A percentile compares a stretch with the other conserved stretches of the same genome.
These are phyloP conservation scores for Calonectria honghensis DNA, from an alignment of 2,329 filamentous ascomycete genomes.

Conservation along the genomic window DNA sequence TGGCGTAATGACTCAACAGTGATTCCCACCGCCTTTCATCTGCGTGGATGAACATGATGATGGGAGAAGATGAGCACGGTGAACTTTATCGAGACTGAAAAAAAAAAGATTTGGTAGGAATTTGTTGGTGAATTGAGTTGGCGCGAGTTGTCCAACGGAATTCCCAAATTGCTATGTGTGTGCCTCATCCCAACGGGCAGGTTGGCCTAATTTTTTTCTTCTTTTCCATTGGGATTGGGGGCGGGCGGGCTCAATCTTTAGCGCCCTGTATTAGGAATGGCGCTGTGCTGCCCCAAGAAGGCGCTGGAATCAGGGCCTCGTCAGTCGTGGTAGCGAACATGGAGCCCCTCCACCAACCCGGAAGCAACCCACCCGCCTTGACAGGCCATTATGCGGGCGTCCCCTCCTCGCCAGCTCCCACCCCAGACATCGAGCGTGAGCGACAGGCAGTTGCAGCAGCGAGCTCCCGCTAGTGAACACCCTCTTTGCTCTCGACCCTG, in stretches of 20 bases:
- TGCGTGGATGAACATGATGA: background rate
- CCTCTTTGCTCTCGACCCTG: slow-evolving; percentile 9
- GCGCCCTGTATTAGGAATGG: slow-evolving; percentile 32
- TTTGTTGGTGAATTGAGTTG: slow-evolving; percentile 23
- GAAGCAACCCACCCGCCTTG: slow-evolving; percentile 33
- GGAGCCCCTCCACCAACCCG: slow-evolving; percentile 36
- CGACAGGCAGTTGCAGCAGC: slow-evolving; percentile 28
- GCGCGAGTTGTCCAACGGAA: slow-evolving; percentile 17
- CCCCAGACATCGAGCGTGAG: slow-evolving; percentile 32
- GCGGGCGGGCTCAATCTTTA: slow-evolving; percentile 25
- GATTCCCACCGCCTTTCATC: slow-evolving; percentile 23
- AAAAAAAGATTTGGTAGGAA: background rate
- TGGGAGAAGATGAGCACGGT: background rate
- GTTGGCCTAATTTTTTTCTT: slow-evolving; percentile 7
- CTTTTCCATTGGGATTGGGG: slow-evolving; percentile 12
- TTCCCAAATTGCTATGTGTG: background rate
- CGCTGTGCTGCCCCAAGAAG: slow-evolving; percentile 10
- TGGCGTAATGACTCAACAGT: slow-evolving; percentile 27
- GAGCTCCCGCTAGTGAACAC: slow-evolving; percentile 19
- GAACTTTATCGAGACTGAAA: background rate
- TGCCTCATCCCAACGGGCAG: slow-evolving; percentile 17
- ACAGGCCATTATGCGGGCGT: slow-evolving; percentile 37
- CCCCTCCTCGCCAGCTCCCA: slow-evolving; percentile 26
- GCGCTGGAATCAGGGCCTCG: slow-evolving; percentile 13
- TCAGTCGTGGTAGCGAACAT: slow-evolving; percentile 9